Evolutionary conservation across 139 green algal genomes (phyloP).

Genomic region (Chlamydomonas eustigma): DNA sequence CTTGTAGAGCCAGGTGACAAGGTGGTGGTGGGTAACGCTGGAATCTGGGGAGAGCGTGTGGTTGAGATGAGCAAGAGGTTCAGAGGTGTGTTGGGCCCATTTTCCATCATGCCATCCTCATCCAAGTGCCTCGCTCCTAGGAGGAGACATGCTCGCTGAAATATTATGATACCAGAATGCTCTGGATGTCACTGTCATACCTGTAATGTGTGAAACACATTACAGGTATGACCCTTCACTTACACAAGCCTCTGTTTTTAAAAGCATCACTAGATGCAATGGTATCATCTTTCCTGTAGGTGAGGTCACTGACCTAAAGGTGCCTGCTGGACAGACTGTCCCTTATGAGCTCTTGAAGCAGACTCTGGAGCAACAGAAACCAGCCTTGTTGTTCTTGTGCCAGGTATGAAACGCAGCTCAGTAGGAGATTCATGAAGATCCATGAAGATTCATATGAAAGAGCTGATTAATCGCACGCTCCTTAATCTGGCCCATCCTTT

Average conservation of each 20-base stretch:
- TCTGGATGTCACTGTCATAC: no score
- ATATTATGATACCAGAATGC: no score
- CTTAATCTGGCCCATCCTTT: no score
- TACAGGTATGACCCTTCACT: no score
- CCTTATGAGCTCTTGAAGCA: constrained; percentile 52
- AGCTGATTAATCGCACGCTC: no score
- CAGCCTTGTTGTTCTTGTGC: constrained; percentile 80
- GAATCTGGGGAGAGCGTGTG: constrained; percentile 90
- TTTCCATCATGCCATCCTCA: background rate
- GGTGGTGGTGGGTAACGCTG: constrained; percentile 39
- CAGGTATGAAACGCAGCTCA: constrained; percentile 46
- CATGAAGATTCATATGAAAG: no score
- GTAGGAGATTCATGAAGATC: no score
- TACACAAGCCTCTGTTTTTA: no score
- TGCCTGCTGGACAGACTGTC: constrained; percentile 66
- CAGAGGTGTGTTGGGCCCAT: constrained; percentile 41
- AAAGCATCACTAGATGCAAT: no score
- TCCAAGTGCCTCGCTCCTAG: background rate
- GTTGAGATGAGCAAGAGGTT: constrained; percentile 78
- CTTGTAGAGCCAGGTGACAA: constrained; percentile 79
- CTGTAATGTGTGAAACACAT: no score
- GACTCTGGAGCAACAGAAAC: constrained; percentile 72
- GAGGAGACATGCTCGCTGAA: no score
- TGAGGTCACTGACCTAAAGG: constrained; percentile 73
- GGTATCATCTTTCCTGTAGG: no score